These are phyloP conservation scores for Ogataea nitratoaversa DNA, from an alignment of 805 yeast species.

Conservation along the genomic window DNA sequence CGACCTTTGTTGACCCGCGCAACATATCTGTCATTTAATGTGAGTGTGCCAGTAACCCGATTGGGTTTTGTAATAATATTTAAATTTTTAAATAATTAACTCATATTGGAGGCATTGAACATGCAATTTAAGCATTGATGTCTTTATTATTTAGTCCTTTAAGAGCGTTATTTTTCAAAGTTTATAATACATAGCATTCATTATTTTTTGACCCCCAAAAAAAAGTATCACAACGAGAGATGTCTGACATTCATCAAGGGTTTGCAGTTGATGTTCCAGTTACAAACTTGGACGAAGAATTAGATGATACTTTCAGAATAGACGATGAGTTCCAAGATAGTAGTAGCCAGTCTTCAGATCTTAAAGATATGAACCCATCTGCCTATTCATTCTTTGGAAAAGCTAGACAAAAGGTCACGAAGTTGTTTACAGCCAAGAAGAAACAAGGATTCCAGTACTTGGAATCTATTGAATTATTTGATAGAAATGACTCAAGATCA, in stretches of 20 bases:
- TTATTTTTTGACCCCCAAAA: too few species aligned
- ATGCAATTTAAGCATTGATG: too few species aligned
- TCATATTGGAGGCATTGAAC: too few species aligned
- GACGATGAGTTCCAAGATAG: slow-evolving; percentile 17
- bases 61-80: too few species aligned
- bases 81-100: too few species aligned
- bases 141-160: too few species aligned
- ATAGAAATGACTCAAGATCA: slow-evolving; percentile 18
- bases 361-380: slow-evolving; percentile 1
- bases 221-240: too few species aligned
- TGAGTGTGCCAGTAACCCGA: too few species aligned
- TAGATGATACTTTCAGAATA: neutral
- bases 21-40: too few species aligned
- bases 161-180: too few species aligned
- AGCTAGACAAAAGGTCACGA: slow-evolving; percentile 6
- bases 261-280: slow-evolving; percentile 45
- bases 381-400: slow-evolving; percentile 4
- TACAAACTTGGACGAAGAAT: slow-evolving; percentile 9
- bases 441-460: slow-evolving; percentile 12
- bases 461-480: slow-evolving; percentile 27
- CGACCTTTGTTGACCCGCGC: too few species aligned
- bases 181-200: too few species aligned
- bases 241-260: slow-evolving; percentile 6
- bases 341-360: slow-evolving; percentile 8
- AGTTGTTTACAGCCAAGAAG: slow-evolving; percentile 3